These are phyloP conservation scores for Boletus rubropictus DNA, from an alignment of 768 basidiomycete species.

Conservation along the genomic window DNA sequence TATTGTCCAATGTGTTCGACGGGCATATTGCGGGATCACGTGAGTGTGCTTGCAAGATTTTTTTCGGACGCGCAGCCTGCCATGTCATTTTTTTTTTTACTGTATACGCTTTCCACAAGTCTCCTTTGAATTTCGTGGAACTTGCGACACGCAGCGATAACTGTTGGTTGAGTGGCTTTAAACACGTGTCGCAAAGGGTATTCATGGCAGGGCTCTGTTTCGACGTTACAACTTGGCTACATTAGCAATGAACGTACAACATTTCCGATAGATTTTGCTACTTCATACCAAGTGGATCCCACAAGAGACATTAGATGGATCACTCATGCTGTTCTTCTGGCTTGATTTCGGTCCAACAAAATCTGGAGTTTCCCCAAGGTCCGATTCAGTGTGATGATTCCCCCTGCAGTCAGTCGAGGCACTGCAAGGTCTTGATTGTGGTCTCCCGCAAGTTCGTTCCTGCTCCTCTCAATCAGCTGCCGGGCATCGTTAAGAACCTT, in stretches of 20 bases:
- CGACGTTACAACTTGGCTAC: slow-evolving; percentile 12
- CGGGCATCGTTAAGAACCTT: slow-evolving; percentile 64
- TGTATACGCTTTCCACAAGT: slow-evolving; percentile 11
- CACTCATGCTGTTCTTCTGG: slow-evolving; percentile 12
- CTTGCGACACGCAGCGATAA: slow-evolving; percentile 4
- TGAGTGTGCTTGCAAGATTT: slow-evolving; percentile 13
- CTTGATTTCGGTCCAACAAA: slow-evolving; percentile 28
- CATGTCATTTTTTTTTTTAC: slow-evolving; percentile 23
- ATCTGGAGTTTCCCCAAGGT: slow-evolving; percentile 61
- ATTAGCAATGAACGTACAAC: slow-evolving; percentile 25
- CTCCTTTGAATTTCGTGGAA: slow-evolving; percentile 1
- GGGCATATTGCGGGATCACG: slow-evolving; percentile 5
- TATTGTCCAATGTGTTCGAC: slow-evolving; percentile 2
- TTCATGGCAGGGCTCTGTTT: background rate
- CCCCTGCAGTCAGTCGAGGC: slow-evolving; percentile 72
- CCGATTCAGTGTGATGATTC: slow-evolving; percentile 72
- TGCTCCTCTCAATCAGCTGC: slow-evolving; percentile 65
- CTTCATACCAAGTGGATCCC: slow-evolving; percentile 14
- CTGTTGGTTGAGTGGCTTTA: slow-evolving; percentile 9
- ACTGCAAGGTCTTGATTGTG: slow-evolving; percentile 48
- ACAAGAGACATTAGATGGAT: slow-evolving; percentile 12
- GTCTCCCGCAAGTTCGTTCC: slow-evolving; percentile 23
- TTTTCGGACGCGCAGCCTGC: slow-evolving; percentile 6
- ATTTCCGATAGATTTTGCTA: slow-evolving; percentile 25
- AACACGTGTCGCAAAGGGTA: slow-evolving; percentile 2